A percentile compares a stretch with the other conserved stretches of the same genome.
These are phyloP conservation scores for Fusarium floridanum DNA, from an alignment of 2,329 filamentous ascomycete species.

Conservation along the genomic window DNA sequence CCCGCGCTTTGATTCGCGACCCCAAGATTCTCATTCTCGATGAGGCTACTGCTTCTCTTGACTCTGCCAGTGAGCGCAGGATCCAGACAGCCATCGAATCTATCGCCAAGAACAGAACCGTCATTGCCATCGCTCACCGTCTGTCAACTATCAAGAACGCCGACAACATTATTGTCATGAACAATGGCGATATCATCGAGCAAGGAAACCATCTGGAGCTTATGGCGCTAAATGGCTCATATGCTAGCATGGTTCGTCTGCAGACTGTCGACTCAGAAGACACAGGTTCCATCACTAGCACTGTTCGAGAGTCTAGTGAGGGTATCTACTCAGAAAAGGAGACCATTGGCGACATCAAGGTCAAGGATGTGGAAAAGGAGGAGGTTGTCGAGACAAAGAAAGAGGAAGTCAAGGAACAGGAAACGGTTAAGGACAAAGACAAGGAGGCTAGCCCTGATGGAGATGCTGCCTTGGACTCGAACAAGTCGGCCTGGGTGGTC, in stretches of 20 bases:
- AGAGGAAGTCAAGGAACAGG: constrained; percentile 48
- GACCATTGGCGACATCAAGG: constrained; percentile 52
- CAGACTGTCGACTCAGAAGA: constrained; percentile 54
- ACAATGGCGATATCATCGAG: constrained; percentile 71
- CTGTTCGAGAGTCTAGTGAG: constrained; percentile 56
- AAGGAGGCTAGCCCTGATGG: constrained; percentile 49
- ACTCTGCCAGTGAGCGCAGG: constrained; percentile 68
- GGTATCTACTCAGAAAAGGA: constrained; percentile 55
- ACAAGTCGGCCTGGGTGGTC: constrained; percentile 57
- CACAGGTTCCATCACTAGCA: constrained; percentile 48
- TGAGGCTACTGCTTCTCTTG: constrained; percentile 72
- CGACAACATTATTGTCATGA: constrained; percentile 76
- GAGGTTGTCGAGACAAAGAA: constrained; percentile 57
- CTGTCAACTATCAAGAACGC: constrained; percentile 73
- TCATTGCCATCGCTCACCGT: constrained; percentile 75
- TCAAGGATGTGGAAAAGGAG: constrained; percentile 50
- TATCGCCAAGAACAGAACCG: constrained; percentile 67
- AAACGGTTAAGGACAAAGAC: constrained; percentile 45
- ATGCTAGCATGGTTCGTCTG: constrained; percentile 64
- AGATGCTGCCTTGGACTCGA: constrained; percentile 55
- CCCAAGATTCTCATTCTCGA: constrained; percentile 71
- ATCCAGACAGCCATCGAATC: constrained; percentile 64
- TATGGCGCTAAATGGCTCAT: constrained; percentile 63
- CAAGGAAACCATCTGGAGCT: constrained; percentile 74
- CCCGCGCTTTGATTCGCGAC: constrained; percentile 68